Base-by-base conservation (phyloP, 371 early-diverging fungal genomes). In the Lichtheimia hyalospora region DNA sequence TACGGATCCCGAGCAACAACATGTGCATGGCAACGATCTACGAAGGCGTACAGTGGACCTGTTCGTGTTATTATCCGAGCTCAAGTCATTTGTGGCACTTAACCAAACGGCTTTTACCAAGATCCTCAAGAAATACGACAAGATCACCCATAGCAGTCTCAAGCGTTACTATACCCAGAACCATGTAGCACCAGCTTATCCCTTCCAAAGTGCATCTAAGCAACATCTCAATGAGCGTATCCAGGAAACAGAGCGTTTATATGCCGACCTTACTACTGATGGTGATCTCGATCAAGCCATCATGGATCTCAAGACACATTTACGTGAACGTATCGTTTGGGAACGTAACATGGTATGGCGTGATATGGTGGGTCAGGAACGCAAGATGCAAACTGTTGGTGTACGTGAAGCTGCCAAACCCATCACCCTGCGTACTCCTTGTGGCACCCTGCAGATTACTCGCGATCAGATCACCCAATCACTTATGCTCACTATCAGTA, bases 291-390 rank as follows among this genome's bases (percentile, higher is more conserved):
- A 84, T 39, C 72, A 79, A 14, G 93, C 94, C 0, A 77, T 82
- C 20, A 73, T 74, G 1, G 92, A 93, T 52, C 86, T 98, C 20
- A 88, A 91, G 57, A 75, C 82, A 21, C 88, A 92, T 62, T 75
- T 97, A 65, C 80, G 95, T 49, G 96, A 97, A 62, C 92, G 91
- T 46, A 88, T 98, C 60, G 94, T 93, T 3, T 96, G 92, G 91
- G 96, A 96, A 69, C 89, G 98, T 67, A 96, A 96, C 71, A 96
- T 97, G 0, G 91, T 98, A 6, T 98, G 98, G 98, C 84, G 94
- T 58, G 98, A 98, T 68, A 92, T 97, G 95, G 87, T 98, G 56
- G 90, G 92, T 15, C 81, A 87, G 65, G 98, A 97, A 69, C 85
- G 98, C 53, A 87, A 86, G 74, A 83, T 85, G 12, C 82, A 86